A percentile compares a stretch with the other conserved stretches of the same genome.
Conservation (phyloP, 192 early-diverging fungal species). For the Chytriomyces hyalinus region DNA sequence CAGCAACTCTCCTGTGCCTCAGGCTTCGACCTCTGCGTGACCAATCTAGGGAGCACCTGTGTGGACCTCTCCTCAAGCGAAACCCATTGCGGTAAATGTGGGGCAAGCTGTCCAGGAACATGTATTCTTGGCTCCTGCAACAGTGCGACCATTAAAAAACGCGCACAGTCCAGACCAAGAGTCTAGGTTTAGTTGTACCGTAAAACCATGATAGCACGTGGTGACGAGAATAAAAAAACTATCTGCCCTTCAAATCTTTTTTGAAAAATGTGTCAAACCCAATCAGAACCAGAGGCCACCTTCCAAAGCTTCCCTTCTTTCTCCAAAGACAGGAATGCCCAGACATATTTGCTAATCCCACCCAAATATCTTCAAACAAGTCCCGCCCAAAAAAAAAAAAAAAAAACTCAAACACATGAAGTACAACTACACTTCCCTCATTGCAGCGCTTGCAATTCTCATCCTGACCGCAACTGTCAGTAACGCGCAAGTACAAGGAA, state of each 20-base stretch:
- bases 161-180: neutral
- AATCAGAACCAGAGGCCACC: neutral
- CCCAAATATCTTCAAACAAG: too few relatives aligned
- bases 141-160: neutral
- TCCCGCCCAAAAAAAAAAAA: too few relatives aligned
- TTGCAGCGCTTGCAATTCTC: too few relatives aligned
- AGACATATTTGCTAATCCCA: neutral
- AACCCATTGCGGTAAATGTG: constrained; percentile 6
- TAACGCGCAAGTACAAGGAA: too few relatives aligned
- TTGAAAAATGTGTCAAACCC: neutral
- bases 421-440: too few relatives aligned
- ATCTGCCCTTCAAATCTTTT: too few relatives aligned
- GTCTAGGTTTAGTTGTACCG: too few relatives aligned
- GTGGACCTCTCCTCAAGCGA: neutral
- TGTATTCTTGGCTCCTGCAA: neutral
- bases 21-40: neutral
- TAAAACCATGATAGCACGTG: too few relatives aligned
- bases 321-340: neutral
- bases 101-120: constrained; percentile 5
- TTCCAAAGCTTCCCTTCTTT: neutral
- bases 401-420: too few relatives aligned
- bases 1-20: constrained; percentile 12
- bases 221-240: too few relatives aligned
- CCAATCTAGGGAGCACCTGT: neutral
- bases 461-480: too few relatives aligned